phyloP scores from a whole-genome alignment of 1,284 basidiomycete species.

The Cutaneotrichosporon cavernicola region DNA sequence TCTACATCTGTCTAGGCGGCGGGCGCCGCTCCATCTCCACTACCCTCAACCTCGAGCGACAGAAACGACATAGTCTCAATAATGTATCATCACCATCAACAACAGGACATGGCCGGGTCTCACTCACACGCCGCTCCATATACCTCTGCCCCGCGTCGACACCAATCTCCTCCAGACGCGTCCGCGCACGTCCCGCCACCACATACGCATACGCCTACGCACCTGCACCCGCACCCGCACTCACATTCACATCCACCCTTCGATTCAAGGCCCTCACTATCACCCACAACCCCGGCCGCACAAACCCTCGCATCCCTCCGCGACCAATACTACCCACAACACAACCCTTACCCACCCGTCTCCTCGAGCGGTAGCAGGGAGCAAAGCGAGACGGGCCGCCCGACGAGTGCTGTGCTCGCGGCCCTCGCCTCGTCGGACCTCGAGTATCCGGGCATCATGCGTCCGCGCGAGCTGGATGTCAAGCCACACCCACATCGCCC shows the following conservation, averaged over 20 bases:
- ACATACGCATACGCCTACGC: background rate
- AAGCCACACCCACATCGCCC: background rate
- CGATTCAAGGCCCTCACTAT: background rate
- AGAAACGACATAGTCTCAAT: background rate
- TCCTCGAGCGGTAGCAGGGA: background rate
- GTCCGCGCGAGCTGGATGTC: constrained; percentile 11
- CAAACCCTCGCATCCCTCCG: background rate
- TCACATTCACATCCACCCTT: background rate
- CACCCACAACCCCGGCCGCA: background rate
- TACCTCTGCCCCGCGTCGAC: background rate
- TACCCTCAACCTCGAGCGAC: too few species aligned
- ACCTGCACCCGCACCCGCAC: background rate
- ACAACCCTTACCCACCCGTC: constrained; percentile 1
- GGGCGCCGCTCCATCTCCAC: too few species aligned
- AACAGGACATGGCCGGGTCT: background rate
- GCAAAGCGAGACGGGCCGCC: constrained; percentile 1
- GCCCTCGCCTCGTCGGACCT: constrained; percentile 20
- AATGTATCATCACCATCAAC: background rate
- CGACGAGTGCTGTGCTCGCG: constrained; percentile 18
- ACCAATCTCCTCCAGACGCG: background rate
- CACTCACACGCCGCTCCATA: background rate
- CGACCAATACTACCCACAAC: background rate
- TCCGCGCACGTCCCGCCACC: background rate
- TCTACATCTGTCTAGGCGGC: too few species aligned
- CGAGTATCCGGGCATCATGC: constrained; percentile 24